A percentile compares a stretch with the other conserved stretches of the same genome.
phyloP scores from a whole-genome alignment of 202 grass and related monocot genomes.

The Schoenoplectus tabernaemontani region DNA sequence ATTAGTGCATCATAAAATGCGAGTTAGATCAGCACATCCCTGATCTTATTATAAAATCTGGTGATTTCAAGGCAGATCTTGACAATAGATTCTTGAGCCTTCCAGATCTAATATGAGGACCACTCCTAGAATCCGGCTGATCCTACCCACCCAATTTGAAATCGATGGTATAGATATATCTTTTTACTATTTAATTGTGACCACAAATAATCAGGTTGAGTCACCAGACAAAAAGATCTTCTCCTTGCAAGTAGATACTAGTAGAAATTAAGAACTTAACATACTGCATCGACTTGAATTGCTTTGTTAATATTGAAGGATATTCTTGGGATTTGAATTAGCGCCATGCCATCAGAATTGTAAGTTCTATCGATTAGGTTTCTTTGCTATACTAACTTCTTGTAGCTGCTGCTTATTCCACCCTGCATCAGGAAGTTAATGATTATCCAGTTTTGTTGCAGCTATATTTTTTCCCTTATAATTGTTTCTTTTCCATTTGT shows the following conservation, averaged over 20 bases:
- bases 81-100: neutral
- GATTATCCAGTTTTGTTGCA: neutral
- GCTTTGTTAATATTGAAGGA: conserved; percentile 59
- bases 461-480: neutral
- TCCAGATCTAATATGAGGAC: neutral
- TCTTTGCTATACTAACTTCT: conserved; percentile 52
- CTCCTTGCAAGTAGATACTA: neutral
- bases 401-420: conserved; percentile 66
- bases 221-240: neutral
- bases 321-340: conserved; percentile 55
- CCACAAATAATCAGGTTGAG: neutral
- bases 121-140: neutral
- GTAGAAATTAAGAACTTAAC: neutral
- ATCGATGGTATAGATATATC: neutral
- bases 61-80: neutral
- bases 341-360: conserved; percentile 42
- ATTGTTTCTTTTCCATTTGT: neutral
- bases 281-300: conserved; percentile 67
- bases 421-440: conserved; percentile 43
- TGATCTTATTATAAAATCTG: neutral
- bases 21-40: neutral
- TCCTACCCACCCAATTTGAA: neutral
- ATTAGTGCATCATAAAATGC: neutral
- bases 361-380: conserved; percentile 67
- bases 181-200: neutral